Evolutionary conservation across 1,139 yeast genomes (phyloP).

Genomic region (Lodderomyces margitis): DNA sequence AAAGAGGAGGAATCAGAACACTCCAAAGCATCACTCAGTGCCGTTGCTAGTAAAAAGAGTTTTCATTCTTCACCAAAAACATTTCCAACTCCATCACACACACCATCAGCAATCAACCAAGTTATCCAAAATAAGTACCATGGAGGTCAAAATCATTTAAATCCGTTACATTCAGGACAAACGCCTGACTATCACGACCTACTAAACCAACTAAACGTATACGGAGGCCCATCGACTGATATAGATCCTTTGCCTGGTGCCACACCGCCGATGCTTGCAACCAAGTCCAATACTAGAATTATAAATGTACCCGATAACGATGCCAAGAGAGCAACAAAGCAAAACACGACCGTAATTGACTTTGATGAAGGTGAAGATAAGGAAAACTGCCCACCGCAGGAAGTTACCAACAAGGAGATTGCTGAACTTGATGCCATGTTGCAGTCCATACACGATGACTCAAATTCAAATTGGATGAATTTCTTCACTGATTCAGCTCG

Average conservation of each 20-base stretch:
- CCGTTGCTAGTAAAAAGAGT: slow-evolving; percentile 8
- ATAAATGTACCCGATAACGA: slow-evolving; percentile 28
- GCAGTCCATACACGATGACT: slow-evolving; percentile 27
- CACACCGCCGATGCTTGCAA: slow-evolving; percentile 51
- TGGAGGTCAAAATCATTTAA: slow-evolving; percentile 7
- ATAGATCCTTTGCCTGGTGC: slow-evolving; percentile 48
- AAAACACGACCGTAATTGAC: slow-evolving; percentile 46
- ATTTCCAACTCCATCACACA: slow-evolving; percentile 44
- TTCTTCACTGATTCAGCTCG: slow-evolving; percentile 46
- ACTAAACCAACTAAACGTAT: slow-evolving; percentile 46
- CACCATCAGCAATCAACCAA: slow-evolving; percentile 46
- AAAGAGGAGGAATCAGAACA: slow-evolving; percentile 21
- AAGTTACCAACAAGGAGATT: slow-evolving; percentile 19
- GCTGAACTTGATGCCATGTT: slow-evolving; percentile 41
- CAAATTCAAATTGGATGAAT: slow-evolving; percentile 36
- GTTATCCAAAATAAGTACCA: slow-evolving; percentile 30
- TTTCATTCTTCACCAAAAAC: slow-evolving; percentile 19
- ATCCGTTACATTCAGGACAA: slow-evolving; percentile 13
- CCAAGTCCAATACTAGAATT: slow-evolving; percentile 46
- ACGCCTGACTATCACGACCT: slow-evolving; percentile 45
- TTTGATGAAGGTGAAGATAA: slow-evolving; percentile 35
- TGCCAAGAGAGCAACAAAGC: slow-evolving; percentile 45
- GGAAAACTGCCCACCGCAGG: slow-evolving; percentile 41
- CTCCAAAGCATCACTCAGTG: slow-evolving; percentile 1
- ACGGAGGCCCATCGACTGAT: slow-evolving; percentile 56